phyloP scores from a whole-genome alignment of 2,329 filamentous ascomycete species.

The Trichothecium roseum region DNA sequence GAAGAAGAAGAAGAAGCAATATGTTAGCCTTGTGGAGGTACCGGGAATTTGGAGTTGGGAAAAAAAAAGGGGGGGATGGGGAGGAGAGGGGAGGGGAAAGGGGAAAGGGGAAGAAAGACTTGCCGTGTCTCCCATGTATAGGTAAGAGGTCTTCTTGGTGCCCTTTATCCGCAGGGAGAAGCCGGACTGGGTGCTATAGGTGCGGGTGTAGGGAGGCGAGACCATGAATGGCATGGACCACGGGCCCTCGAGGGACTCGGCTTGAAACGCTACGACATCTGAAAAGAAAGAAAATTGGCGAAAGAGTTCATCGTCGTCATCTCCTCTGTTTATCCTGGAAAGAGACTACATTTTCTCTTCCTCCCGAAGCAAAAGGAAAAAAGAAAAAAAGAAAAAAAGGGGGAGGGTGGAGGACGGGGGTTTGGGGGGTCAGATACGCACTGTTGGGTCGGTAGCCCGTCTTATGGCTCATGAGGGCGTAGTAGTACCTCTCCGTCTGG shows the following conservation, averaged over 20 bases:
- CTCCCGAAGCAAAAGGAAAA: too few species aligned
- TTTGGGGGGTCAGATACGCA: neutral
- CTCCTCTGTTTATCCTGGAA: too few species aligned
- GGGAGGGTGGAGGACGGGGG: neutral
- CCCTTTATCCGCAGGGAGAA: constrained; percentile 37
- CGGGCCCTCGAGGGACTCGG: constrained; percentile 34
- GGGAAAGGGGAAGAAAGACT: constrained; percentile 3
- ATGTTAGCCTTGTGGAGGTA: too few species aligned
- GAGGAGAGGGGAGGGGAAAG: neutral
- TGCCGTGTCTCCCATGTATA: constrained; percentile 35
- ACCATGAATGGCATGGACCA: constrained; percentile 44
- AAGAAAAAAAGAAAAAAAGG: neutral
- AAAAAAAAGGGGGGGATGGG: too few species aligned
- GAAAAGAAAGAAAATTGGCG: too few species aligned
- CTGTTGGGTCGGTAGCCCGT: constrained; percentile 53
- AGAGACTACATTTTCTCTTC: too few species aligned
- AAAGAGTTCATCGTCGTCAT: too few species aligned
- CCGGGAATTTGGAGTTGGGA: too few species aligned
- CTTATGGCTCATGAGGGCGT: constrained; percentile 52
- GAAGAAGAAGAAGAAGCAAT: too few species aligned
- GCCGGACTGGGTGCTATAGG: constrained; percentile 41
- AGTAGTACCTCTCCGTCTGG: constrained; percentile 50
- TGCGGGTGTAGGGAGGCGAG: constrained; percentile 35
- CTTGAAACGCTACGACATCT: constrained; percentile 44
- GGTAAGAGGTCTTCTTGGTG: constrained; percentile 35